Percentiles rank a stretch among this genome's conserved stretches.
phyloP scores from a whole-genome alignment of 108 stramenopile species.

The Cyclotella atomus region DNA sequence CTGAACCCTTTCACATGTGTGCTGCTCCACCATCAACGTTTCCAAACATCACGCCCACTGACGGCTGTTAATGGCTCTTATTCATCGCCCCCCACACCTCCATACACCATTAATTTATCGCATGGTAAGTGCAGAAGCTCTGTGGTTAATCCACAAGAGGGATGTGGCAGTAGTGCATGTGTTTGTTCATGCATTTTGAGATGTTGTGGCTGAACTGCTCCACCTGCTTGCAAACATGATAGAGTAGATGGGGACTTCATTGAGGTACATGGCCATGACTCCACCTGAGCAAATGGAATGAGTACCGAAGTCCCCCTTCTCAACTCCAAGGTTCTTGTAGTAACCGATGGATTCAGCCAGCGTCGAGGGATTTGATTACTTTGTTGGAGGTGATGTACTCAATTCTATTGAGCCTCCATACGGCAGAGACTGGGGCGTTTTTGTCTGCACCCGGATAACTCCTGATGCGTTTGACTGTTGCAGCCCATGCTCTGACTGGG shows the following conservation, averaged over 20 bases:
- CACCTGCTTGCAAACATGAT: slow-evolving; percentile 33
- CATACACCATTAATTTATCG: background rate
- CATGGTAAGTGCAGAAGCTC: background rate
- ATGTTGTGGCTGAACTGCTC: slow-evolving; percentile 12
- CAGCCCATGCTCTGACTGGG: background rate
- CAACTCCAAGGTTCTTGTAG: background rate
- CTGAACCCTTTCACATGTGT: background rate
- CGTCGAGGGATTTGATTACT: background rate
- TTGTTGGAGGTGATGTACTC: slow-evolving; percentile 8
- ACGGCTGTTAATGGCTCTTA: background rate
- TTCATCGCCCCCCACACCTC: background rate
- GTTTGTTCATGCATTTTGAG: too few relatives aligned
- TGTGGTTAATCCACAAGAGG: background rate
- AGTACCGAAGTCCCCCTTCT: slow-evolving; percentile 9
- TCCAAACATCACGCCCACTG: background rate
- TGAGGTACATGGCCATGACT: slow-evolving; percentile 20
- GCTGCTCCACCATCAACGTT: background rate
- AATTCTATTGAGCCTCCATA: slow-evolving; percentile 5
- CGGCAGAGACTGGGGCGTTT: background rate
- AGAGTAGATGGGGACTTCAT: background rate
- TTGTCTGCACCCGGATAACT: background rate
- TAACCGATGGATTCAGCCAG: background rate
- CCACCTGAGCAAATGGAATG: slow-evolving; percentile 23
- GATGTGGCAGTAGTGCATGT: background rate
- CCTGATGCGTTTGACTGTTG: background rate